A percentile compares a stretch with the other conserved stretches of the same genome.
Evolutionary conservation across 495 filamentous ascomycete species (phyloP).

Genomic region (Aspergillus carlsbadensis): DNA sequence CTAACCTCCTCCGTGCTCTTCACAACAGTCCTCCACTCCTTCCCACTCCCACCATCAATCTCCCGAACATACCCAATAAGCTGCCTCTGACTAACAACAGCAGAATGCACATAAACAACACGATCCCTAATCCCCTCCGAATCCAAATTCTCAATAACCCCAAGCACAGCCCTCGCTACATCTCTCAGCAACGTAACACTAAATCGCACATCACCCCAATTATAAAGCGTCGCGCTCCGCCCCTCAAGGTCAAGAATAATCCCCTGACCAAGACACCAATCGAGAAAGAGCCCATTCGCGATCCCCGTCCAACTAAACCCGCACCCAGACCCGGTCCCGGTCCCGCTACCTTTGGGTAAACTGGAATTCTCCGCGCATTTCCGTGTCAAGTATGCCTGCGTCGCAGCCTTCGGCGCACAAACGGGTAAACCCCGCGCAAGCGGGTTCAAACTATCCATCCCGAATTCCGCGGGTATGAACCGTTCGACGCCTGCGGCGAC

Average conservation of each 20-base stretch:
- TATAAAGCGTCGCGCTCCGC: slow-evolving; percentile 5
- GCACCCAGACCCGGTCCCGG: no score
- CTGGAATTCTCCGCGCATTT: neutral
- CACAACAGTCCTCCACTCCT: neutral
- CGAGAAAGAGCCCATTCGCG: slow-evolving; percentile 1
- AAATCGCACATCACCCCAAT: slow-evolving; percentile 5
- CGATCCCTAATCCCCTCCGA: neutral
- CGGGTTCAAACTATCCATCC: neutral
- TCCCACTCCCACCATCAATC: neutral
- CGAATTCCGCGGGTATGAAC: neutral
- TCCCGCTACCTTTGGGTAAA: no score
- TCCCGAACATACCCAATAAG: neutral
- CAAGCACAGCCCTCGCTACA: slow-evolving; percentile 1
- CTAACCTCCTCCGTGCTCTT: neutral
- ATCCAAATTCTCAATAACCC: slow-evolving; percentile 1
- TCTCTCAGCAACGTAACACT: slow-evolving; percentile 4
- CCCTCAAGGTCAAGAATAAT: slow-evolving; percentile 1
- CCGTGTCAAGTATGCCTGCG: neutral
- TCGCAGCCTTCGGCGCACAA: neutral
- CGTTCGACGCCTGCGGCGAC: neutral
- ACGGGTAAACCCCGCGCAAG: neutral
- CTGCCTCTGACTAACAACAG: neutral
- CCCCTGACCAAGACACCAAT: neutral
- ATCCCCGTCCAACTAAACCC: neutral
- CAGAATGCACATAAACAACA: neutral